Conservation (phyloP, 2,329 filamentous ascomycete genomes). For the Colletotrichum tropicale region DNA sequence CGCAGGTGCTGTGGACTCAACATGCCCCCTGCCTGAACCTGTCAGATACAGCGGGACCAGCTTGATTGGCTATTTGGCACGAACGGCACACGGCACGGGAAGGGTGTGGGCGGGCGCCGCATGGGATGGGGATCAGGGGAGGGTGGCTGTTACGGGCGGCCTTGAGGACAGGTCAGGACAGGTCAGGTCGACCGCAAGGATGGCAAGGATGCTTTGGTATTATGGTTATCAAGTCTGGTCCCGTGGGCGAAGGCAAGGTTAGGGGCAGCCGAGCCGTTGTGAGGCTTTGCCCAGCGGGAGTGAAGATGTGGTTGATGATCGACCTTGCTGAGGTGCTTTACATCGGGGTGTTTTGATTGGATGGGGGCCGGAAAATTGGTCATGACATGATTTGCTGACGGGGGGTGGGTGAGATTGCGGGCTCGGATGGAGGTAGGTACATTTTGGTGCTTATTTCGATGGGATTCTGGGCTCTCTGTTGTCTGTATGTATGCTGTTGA, state of each 20-base stretch:
- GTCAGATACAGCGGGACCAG: not conserved
- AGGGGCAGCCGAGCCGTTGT: not conserved
- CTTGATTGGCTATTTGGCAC: not conserved
- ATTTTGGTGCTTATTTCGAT: not conserved
- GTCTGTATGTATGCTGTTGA: rapidly evolving
- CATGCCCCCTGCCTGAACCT: not conserved
- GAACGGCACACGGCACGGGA: not conserved
- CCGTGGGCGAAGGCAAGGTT: not conserved
- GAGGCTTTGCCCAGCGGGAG: not conserved
- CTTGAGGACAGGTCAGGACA: not conserved
- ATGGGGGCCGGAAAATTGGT: not conserved
- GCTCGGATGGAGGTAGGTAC: not conserved
- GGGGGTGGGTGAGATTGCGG: not conserved
- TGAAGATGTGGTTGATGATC: not conserved
- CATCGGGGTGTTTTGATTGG: slow-evolving; percentile 5
- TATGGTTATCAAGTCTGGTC: not conserved
- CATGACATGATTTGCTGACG: not conserved
- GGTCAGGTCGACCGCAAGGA: not conserved
- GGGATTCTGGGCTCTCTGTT: not conserved
- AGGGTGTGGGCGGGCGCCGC: not conserved
- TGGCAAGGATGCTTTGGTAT: not conserved
- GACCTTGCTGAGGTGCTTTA: not conserved
- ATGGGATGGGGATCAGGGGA: not conserved
- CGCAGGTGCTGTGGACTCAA: not conserved
- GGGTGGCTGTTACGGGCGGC: not conserved